phyloP scores from a whole-genome alignment of 305 asterid species.

The Solanum chacoense region DNA sequence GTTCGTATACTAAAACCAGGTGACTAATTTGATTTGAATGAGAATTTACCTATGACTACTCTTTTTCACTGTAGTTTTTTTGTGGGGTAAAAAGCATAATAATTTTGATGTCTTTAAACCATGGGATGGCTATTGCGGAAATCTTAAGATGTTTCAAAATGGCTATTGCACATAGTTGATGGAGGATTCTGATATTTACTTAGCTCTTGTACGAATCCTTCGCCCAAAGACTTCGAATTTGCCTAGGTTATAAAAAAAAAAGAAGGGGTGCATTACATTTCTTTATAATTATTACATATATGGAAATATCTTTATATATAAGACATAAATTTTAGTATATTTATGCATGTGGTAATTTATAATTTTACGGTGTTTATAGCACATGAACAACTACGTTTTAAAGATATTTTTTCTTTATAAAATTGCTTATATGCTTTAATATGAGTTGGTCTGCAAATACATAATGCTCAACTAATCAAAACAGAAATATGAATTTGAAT shows the following conservation, averaged over 20 bases:
- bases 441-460: too few relatives aligned
- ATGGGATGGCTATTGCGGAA: neutral
- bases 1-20: neutral
- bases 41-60: too few relatives aligned
- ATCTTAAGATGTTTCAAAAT: too few relatives aligned
- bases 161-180: neutral
- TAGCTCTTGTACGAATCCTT: neutral
- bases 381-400: neutral
- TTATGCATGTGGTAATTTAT: neutral
- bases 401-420: neutral
- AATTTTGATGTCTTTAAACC: neutral
- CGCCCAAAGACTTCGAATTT: too few relatives aligned
- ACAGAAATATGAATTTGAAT: too few relatives aligned
- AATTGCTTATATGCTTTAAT: neutral
- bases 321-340: neutral
- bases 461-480: too few relatives aligned
- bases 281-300: neutral
- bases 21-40: neutral
- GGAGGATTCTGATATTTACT: neutral
- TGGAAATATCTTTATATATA: too few relatives aligned
- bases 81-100: neutral
- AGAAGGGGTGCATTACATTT: neutral
- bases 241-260: too few relatives aligned
- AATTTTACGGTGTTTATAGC: neutral
- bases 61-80: too few relatives aligned